phyloP scores from a whole-genome alignment of 176 grass and related monocot species.

The Rhynchospora pubera region DNA sequence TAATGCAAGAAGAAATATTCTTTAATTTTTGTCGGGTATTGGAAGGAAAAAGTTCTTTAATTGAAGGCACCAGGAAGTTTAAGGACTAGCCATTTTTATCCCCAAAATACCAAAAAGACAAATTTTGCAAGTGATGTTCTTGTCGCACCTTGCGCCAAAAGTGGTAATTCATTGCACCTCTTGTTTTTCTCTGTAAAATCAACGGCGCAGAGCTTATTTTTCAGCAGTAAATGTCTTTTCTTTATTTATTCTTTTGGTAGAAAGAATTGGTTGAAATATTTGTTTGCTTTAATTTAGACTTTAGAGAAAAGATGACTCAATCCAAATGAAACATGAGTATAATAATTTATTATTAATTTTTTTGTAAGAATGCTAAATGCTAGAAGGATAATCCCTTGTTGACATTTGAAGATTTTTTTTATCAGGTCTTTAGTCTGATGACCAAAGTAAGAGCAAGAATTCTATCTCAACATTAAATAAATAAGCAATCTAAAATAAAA shows the following conservation, averaged over 20 bases:
- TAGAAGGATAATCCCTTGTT: not conserved
- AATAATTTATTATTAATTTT: not conserved
- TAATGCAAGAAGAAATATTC: not conserved
- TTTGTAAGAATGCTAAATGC: not conserved
- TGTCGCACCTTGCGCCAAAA: not conserved
- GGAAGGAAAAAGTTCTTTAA: not conserved
- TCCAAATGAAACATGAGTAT: not conserved
- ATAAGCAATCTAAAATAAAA: not conserved
- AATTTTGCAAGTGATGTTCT: not conserved
- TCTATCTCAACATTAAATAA: not conserved
- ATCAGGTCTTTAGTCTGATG: not conserved
- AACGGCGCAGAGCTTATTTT: not conserved
- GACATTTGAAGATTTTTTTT: not conserved
- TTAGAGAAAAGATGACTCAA: not conserved
- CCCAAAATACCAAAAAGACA: conserved; percentile 1
- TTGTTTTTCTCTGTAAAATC: not conserved
- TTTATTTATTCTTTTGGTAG: not conserved
- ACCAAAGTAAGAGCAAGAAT: not conserved
- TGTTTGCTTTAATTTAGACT: not conserved
- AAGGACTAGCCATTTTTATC: not conserved
- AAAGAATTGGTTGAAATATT: not conserved
- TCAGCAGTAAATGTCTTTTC: not conserved
- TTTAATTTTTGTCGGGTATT: not conserved
- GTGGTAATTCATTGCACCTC: not conserved
- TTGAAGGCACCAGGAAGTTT: not conserved